Evolutionary conservation across 306 rosid species (phyloP).

Genomic region (Corylus heterophylla): DNA sequence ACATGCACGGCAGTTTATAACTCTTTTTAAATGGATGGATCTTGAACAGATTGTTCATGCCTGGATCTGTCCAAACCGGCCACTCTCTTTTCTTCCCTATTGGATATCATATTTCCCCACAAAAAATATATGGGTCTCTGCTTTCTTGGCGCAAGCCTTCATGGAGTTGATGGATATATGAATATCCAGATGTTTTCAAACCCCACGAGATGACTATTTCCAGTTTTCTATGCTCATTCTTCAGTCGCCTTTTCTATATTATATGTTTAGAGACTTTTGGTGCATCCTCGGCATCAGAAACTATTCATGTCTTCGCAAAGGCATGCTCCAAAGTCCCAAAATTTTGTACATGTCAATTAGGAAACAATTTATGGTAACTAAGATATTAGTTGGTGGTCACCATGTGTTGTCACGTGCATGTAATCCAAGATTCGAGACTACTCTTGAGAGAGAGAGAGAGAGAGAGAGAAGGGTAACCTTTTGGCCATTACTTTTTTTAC

Average conservation of each 20-base stretch:
- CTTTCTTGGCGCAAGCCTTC: not conserved
- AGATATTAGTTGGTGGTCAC: slow-evolving; percentile 24
- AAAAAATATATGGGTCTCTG: not conserved
- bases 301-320: slow-evolving; percentile 12
- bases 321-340: slow-evolving; percentile 12
- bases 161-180: not conserved
- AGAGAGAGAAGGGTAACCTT: not conserved
- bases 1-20: not conserved
- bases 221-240: not conserved
- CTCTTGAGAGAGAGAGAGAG: not conserved
- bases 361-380: slow-evolving; percentile 3
- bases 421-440: not conserved
- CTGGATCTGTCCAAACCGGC: too few relatives aligned
- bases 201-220: not conserved
- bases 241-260: not conserved
- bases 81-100: not conserved
- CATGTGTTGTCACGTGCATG: slow-evolving; percentile 52
- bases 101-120: not conserved
- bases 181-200: not conserved
- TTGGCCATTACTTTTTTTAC: not conserved
- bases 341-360: not conserved
- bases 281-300: slow-evolving; percentile 16
- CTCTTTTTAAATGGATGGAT: not conserved
- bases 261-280: not conserved
- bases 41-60: not conserved